A percentile compares a stretch with the other conserved stretches of the same genome.
Evolutionary conservation across 2,329 filamentous ascomycete genomes (phyloP).

Genomic region (Grosmannia serpens): DNA sequence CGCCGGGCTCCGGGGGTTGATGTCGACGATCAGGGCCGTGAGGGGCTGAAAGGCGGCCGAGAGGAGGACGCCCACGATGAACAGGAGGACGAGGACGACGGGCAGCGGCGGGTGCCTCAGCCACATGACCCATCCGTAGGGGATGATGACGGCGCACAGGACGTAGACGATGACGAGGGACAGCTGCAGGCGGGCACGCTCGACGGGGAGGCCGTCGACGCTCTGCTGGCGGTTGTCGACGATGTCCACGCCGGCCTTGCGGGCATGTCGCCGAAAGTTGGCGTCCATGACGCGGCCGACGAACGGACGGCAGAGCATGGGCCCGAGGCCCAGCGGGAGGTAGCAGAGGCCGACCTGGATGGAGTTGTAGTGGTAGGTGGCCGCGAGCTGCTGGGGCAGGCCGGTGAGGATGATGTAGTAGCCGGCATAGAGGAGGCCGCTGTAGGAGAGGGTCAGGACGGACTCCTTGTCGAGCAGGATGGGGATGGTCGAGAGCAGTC

Average conservation of each 20-base stretch:
- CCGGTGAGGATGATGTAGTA: slow-evolving; percentile 22
- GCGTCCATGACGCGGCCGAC: slow-evolving; percentile 45
- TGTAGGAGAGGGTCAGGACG: slow-evolving; percentile 20
- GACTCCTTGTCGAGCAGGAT: slow-evolving; percentile 24
- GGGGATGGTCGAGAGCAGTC: slow-evolving; percentile 19
- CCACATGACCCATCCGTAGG: slow-evolving; percentile 32
- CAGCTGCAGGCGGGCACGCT: slow-evolving; percentile 21
- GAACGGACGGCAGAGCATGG: slow-evolving; percentile 21
- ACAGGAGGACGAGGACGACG: slow-evolving; percentile 26
- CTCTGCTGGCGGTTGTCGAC: slow-evolving; percentile 25
- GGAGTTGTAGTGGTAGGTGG: slow-evolving; percentile 21
- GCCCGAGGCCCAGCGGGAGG: slow-evolving; percentile 26
- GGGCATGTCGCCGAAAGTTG: slow-evolving; percentile 45
- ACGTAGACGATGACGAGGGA: slow-evolving; percentile 27
- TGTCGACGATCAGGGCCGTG: not conserved
- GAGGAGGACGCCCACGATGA: slow-evolving; percentile 21
- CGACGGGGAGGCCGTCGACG: slow-evolving; percentile 24
- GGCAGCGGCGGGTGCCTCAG: slow-evolving; percentile 23
- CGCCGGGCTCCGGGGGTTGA: not conserved
- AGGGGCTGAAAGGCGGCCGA: not conserved
- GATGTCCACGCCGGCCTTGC: slow-evolving; percentile 7
- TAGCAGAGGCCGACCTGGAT: slow-evolving; percentile 31
- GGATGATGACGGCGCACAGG: slow-evolving; percentile 21
- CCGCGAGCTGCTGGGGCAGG: slow-evolving; percentile 20
- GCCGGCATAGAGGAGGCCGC: slow-evolving; percentile 23